Evolutionary conservation across 805 yeast species (phyloP).

Genomic region (Alloascoidea hylecoeti): DNA sequence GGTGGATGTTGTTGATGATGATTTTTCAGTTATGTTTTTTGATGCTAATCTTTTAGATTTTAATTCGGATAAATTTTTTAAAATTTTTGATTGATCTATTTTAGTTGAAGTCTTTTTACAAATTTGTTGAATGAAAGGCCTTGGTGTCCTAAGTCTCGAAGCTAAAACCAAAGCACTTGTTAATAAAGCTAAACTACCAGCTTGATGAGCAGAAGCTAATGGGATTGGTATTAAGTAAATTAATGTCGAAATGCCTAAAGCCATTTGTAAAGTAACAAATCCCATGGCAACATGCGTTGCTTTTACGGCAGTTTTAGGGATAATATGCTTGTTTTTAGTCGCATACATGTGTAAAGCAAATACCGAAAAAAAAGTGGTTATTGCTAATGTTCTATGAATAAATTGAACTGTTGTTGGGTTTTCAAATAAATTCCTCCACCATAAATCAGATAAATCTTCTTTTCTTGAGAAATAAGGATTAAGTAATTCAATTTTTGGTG

Average conservation of each 20-base stretch:
- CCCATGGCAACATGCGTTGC: conserved; percentile 67
- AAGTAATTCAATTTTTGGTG: conserved; percentile 66
- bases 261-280: conserved; percentile 66
- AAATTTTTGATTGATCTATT: no score
- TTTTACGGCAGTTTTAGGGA: conserved; percentile 43
- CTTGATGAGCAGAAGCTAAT: conserved; percentile 91
- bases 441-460: conserved; percentile 53
- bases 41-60: no score
- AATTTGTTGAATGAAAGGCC: not conserved
- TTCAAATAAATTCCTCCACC: conserved; percentile 90
- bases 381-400: conserved; percentile 77
- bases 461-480: conserved; percentile 58
- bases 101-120: not conserved
- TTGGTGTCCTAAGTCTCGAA: conserved; percentile 42
- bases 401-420: conserved; percentile 95
- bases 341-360: conserved; percentile 43
- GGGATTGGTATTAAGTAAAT: conserved; percentile 85
- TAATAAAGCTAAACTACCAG: conserved; percentile 83
- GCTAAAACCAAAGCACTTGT: conserved; percentile 62
- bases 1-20: no score
- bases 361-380: conserved; percentile 55
- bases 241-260: conserved; percentile 77
- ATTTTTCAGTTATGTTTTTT: no score
- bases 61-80: no score
- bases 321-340: conserved; percentile 18